These are phyloP conservation scores for Metarhizium guizhouense DNA, from an alignment of 2,329 filamentous ascomycete genomes.

Conservation along the genomic window DNA sequence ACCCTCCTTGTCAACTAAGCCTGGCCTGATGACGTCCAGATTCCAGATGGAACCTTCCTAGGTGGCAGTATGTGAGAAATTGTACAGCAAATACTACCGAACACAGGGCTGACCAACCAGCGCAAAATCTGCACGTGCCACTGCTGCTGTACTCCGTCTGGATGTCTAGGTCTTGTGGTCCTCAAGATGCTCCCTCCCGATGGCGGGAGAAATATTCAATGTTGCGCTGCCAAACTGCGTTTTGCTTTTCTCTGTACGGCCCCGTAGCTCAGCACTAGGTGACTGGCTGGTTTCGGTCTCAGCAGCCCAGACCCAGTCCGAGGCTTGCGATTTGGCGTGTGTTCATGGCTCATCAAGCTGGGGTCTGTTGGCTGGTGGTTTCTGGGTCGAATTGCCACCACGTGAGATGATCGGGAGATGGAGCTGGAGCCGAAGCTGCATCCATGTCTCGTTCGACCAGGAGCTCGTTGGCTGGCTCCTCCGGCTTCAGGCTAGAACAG, in stretches of 20 bases:
- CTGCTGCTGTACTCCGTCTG: not conserved
- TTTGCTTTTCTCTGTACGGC: not conserved
- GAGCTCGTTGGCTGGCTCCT: not conserved
- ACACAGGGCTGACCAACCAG: conserved; percentile 1
- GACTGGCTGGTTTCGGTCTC: not conserved
- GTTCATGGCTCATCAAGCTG: not conserved
- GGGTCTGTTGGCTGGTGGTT: not conserved
- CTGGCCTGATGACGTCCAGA: conserved; percentile 3
- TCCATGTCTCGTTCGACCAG: not conserved
- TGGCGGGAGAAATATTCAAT: not conserved
- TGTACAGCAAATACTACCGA: no score
- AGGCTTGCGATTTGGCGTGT: not conserved
- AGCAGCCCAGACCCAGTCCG: not conserved
- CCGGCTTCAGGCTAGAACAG: no score
- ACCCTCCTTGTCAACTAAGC: not conserved
- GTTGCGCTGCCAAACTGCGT: not conserved
- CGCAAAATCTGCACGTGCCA: not conserved
- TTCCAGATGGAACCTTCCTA: not conserved
- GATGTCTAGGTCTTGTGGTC: not conserved
- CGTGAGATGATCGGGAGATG: not conserved
- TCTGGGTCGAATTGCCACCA: not conserved
- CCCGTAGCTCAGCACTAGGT: not conserved
- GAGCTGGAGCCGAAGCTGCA: not conserved
- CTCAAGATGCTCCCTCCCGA: not conserved
- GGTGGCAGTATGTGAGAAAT: not conserved